phyloP scores from a whole-genome alignment of 2,329 filamentous ascomycete species.

The Trichoderma guizhouense region DNA sequence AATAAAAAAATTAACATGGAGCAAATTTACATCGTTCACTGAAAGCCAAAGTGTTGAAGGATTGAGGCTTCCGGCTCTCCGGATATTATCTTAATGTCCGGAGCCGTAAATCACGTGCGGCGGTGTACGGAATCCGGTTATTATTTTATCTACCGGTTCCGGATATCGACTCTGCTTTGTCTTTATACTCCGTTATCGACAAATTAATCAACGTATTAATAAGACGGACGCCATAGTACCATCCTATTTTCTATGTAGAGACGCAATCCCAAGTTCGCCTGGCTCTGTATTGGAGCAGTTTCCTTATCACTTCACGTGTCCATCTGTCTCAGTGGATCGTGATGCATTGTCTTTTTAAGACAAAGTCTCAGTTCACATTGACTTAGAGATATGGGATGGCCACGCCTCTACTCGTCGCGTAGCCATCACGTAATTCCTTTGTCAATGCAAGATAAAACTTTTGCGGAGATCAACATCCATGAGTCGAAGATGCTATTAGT shows the following conservation, averaged over 20 bases:
- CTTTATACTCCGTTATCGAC: not conserved
- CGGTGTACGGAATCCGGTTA: not conserved
- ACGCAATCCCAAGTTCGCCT: not conserved
- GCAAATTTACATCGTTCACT: not conserved
- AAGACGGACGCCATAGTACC: not conserved
- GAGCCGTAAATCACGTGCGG: constrained; percentile 2
- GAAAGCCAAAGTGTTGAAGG: not conserved
- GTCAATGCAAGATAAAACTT: not conserved
- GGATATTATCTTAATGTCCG: not conserved
- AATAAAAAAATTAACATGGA: not conserved
- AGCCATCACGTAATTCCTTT: not conserved
- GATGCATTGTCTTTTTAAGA: not conserved
- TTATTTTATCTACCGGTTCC: not conserved
- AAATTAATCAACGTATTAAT: not conserved
- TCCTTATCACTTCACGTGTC: not conserved
- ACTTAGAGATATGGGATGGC: not conserved
- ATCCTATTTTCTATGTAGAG: not conserved
- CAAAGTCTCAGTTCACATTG: not conserved
- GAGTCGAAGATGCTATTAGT: not conserved
- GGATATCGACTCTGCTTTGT: not conserved
- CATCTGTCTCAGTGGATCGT: not conserved
- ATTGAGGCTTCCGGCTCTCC: not conserved
- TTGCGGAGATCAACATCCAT: not conserved
- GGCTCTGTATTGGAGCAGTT: not conserved
- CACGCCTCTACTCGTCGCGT: too few relatives aligned